Base-by-base conservation (phyloP, 768 basidiomycete genomes). In the Kockovaella imperatae region DNA sequence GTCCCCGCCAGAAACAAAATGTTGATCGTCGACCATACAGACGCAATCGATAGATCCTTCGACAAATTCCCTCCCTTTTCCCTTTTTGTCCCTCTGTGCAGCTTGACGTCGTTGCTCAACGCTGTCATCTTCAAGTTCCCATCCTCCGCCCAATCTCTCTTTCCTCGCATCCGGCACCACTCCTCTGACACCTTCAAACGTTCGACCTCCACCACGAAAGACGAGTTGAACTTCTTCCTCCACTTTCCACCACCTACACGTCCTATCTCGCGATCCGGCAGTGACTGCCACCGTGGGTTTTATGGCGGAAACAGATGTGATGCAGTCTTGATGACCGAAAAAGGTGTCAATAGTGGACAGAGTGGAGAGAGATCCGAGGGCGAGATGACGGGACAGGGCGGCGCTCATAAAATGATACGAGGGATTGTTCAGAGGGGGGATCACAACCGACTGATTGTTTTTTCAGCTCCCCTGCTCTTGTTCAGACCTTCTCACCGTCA, bases 281-380 rank as follows among this genome's bases (percentile, higher is more conserved):
- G 83, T 90, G 17, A 96, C 80, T 14, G 84, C 86, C 1, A 82
- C 81, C 59, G 96, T 89, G 5, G 80, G 80, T 28, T 85, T 81
- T 14, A 97, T 78, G 5, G 87, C 77, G 54, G 90, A 87, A 4
- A 99, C 61, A 3, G 78, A 75, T 14, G 86, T 74, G 24, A 95
- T 80, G 24, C 80, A 78, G 62, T 96, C 91, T 73, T 97, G 93
- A 67, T 99, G 95, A 1, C 95, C 95, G 66, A 93, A 99, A 3
- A 97, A 75, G 6, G 93, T 96, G 69, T 99, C 93, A 47, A 97
- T 83, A 62, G 90, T 89, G 8, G 87, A 89, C 77, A 93, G 79
- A 4, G 87, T 86, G 8, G 78, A 69, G 36, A 71, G 49, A 10
- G 71, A 73, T 34, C 67, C 68, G 20, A 76, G 11, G 77, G 79